Percentiles rank a stretch among this genome's conserved stretches.
phyloP scores from a whole-genome alignment of 169 alveolate species.

The Cryptosporidium parvum region DNA sequence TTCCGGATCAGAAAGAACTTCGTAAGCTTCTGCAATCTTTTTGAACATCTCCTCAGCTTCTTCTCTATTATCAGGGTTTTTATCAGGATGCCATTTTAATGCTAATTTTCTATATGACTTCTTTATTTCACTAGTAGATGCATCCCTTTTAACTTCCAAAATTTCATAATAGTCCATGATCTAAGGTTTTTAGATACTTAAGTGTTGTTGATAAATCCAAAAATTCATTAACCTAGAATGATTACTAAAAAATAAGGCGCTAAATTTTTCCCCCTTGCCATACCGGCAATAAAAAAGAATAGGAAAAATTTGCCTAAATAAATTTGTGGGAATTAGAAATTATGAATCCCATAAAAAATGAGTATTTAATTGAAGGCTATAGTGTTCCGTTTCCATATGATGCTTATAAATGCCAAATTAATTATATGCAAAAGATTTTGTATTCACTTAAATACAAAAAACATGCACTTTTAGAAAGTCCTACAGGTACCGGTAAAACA shows the following conservation, averaged over 20 bases:
- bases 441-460: conserved; percentile 83
- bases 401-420: conserved; percentile 87
- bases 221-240: not conserved
- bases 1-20: conserved; percentile 88
- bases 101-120: conserved; percentile 87
- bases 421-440: conserved; percentile 86
- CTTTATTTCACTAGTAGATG: conserved; percentile 81
- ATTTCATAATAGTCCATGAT: conserved; percentile 85
- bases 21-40: conserved; percentile 92
- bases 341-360: conserved; percentile 50
- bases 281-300: conserved; percentile 18
- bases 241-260: conserved; percentile 13
- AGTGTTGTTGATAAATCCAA: not conserved
- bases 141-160: conserved; percentile 85
- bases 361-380: conserved; percentile 63
- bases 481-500: conserved; percentile 98
- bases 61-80: conserved; percentile 86
- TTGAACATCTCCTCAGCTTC: conserved; percentile 90
- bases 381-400: conserved; percentile 89
- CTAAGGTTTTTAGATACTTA: not conserved
- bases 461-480: conserved; percentile 94
- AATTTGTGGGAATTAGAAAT: conserved; percentile 12
- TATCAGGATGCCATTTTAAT: conserved; percentile 87
- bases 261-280: conserved; percentile 16
- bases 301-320: conserved; percentile 9